Evolutionary conservation across 2,329 filamentous ascomycete species (phyloP), one percentile per base, ranked within the genome.

Genomic region (Amauroascus niger): DNA sequence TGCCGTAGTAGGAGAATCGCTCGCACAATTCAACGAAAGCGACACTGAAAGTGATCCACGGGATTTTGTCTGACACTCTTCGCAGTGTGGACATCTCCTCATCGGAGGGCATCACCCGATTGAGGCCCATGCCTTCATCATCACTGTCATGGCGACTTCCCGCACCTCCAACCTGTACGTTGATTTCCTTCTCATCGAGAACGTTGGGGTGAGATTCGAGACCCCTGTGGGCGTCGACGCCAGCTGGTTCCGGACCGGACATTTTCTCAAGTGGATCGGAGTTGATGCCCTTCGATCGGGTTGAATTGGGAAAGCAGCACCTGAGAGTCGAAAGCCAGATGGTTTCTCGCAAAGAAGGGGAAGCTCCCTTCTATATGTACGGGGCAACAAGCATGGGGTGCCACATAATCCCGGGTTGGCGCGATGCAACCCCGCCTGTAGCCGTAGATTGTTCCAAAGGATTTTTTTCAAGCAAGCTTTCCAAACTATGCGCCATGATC

Each of bases 1-100:
- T 83, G 52, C 85, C 86, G 63, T 88, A 88, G 78, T 87, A 89
- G 13, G 82, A 84, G 70, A 87, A 87, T 47, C 85, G 82, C 71
- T 89, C 86, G 71, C 82, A 86, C 54, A 87, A 72, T 69, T 89
- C 86, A 55, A 86, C 80, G 57, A 87, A 81, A 46, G 83, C 84
- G 55, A 89, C 79, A 24, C 81, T 82, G 70, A 81, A 88, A 55
- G 83, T 78, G 52, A 76, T 71, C 76, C 78, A 82, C 47, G 82
- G 81, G 57, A 88, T 79, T 1, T 58, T 55, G 9, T 63, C 67
- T 1, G 67, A 53, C 1, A 71, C 63, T 35, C 69, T 65, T 26
- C 68, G 69, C 18, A 72, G 61, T 5, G 58, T 64, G 4, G 41
- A 37, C 32, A 71, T 26, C 30, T 72, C 70, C 32, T 69, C 68